phyloP scores from a whole-genome alignment of 345 rosid species.

The Eucalyptus regnans region DNA sequence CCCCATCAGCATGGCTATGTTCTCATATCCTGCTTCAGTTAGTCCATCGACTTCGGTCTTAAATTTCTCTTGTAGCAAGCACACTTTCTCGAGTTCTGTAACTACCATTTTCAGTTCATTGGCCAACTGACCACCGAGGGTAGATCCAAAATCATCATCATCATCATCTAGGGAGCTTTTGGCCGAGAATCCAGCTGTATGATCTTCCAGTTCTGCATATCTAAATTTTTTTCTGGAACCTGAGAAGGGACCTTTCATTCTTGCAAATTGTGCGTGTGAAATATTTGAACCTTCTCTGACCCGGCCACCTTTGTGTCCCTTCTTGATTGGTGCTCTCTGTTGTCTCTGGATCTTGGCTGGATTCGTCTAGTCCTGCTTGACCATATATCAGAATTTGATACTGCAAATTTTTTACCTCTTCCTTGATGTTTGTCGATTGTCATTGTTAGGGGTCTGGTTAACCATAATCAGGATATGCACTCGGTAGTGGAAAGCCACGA shows the following conservation, averaged over 20 bases:
- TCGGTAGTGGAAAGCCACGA: not conserved
- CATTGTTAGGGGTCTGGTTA: not conserved
- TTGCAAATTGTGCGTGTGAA: slow-evolving; percentile 12
- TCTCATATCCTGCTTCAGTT: slow-evolving; percentile 9
- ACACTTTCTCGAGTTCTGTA: not conserved
- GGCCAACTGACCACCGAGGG: slow-evolving; percentile 6
- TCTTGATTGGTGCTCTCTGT: not conserved
- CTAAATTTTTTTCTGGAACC: slow-evolving; percentile 3
- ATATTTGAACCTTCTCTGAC: not conserved
- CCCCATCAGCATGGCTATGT: slow-evolving; percentile 19
- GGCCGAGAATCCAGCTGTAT: slow-evolving; percentile 20
- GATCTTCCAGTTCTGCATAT: slow-evolving; percentile 13
- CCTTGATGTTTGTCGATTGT: not conserved
- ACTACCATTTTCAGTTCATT: slow-evolving; percentile 6
- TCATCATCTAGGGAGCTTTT: slow-evolving; percentile 2
- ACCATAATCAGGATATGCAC: not conserved
- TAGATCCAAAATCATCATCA: not conserved
- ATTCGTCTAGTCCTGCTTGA: not conserved
- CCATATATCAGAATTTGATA: not conserved
- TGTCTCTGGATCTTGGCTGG: not conserved
- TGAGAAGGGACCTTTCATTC: not conserved
- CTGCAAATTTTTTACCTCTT: not conserved
- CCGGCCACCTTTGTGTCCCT: not conserved
- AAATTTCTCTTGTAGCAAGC: not conserved
- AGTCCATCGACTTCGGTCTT: slow-evolving; percentile 1